Evolutionary conservation across 352 stramenopile genomes (phyloP), one percentile per base, ranked within the genome.

Genomic region (Blastocystis hominis): DNA sequence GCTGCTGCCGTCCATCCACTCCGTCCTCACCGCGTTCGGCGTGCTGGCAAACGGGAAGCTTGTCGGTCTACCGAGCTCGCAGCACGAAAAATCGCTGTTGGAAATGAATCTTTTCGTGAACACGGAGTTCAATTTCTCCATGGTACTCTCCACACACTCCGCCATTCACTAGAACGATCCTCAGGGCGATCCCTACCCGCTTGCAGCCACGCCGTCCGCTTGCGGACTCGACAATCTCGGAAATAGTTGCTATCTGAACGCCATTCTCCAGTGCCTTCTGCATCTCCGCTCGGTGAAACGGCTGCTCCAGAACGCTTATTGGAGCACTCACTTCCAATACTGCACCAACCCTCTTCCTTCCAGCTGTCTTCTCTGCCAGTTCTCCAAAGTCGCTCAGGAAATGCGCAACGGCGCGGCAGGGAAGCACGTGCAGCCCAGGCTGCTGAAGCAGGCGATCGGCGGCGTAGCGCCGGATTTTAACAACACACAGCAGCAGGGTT

Each of bases 231-330:
- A 95, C 90, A 99, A 99, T 91, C 89, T 99, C n/a, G 97, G 97
- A 3, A 99, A 99, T 90, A 98, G 94, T 44, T 99, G 97, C 92
- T 99, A 99, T 91, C 95, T 98, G 91, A 99, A 98, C 89, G 97
- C 93, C 62, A 93, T 98, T 62, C 90, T 98, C 17, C 97, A 99
- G 91, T 88, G 98, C 20, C 89, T 99, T 7, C 89, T 97, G 36
- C 47, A 78, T 53, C 68, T 59, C 0, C 17, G 3, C 24, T 50
- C 70, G 20, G 54, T 70, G n/a, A 7, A 50, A n/a, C 61, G 34
- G 24, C 63, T 70, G 0, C 38, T 72, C 24, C 54, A 90, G 47
- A 47, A 24, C 10, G 30, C 38, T 24, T 38, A 55, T 30, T 38
- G 77, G 10, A 44, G 42, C 40, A 46, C 70, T 34, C 64, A 75